phyloP scores from a whole-genome alignment of 169 alveolate genomes.

The Cryptosporidium parvum region DNA sequence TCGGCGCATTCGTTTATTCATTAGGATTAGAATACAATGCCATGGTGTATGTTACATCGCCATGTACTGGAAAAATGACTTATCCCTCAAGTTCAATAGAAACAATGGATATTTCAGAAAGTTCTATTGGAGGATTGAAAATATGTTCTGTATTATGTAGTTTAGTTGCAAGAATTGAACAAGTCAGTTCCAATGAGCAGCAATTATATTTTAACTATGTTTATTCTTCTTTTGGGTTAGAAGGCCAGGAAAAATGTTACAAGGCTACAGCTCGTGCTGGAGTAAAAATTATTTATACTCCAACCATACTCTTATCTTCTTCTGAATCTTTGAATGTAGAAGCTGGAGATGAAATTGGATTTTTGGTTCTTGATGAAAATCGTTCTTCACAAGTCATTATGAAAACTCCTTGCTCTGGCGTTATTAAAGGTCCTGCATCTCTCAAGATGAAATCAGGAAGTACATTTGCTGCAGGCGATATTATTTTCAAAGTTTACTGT shows the following conservation, averaged over 20 bases:
- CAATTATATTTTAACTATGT: not conserved
- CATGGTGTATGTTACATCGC: not conserved
- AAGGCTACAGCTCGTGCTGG: not conserved
- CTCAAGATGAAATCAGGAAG: not conserved
- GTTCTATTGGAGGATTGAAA: not conserved
- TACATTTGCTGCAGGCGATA: not conserved
- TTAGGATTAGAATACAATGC: not conserved
- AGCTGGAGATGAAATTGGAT: not conserved
- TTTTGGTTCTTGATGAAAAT: not conserved
- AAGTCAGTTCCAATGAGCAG: not conserved
- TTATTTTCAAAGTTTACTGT: not conserved
- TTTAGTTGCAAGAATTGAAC: not conserved
- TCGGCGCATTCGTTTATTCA: not conserved
- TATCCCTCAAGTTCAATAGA: not conserved
- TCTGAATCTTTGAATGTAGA: not conserved
- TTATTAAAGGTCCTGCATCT: not conserved
- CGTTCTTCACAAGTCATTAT: not conserved
- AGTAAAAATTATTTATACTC: not conserved
- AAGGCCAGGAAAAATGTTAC: not conserved
- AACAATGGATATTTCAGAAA: slow-evolving; percentile 1
- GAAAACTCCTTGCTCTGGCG: slow-evolving; percentile 36
- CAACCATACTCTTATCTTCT: not conserved
- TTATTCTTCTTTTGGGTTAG: not conserved
- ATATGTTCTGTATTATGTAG: not conserved
- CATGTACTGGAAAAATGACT: slow-evolving; percentile 6